Evolutionary conservation across 1,284 basidiomycete genomes (phyloP).

Genomic region (Mycena sp.): DNA sequence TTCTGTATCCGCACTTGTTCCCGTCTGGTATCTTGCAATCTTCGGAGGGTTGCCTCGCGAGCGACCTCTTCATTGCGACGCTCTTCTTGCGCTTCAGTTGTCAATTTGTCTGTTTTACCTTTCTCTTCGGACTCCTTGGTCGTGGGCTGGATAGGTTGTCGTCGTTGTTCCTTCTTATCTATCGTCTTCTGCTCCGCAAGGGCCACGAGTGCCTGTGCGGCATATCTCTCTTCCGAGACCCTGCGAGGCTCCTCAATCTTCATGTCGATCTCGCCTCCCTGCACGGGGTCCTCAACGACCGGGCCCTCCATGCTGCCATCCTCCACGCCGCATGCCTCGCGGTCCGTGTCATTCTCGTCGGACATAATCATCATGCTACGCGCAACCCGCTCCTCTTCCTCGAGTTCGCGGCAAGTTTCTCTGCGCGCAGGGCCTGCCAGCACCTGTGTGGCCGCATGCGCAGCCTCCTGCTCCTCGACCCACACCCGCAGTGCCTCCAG

Average conservation of each 20-base stretch:
- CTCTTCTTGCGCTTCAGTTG: neutral
- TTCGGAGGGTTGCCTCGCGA: constrained; percentile 31
- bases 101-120: neutral
- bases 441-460: constrained; percentile 5
- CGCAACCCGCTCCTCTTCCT: constrained; percentile 26
- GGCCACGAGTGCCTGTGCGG: constrained; percentile 15
- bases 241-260: constrained; percentile 9
- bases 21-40: constrained; percentile 38
- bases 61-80: constrained; percentile 11
- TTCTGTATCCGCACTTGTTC: constrained; percentile 40
- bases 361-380: constrained; percentile 6
- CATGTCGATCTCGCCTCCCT: neutral
- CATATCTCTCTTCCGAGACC: constrained; percentile 9
- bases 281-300: neutral
- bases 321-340: neutral
- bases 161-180: neutral
- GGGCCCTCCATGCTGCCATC: neutral
- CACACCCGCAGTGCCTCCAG: constrained; percentile 35
- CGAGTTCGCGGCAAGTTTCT: constrained; percentile 12
- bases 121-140: neutral
- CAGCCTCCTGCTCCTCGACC: constrained; percentile 34
- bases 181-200: constrained; percentile 21
- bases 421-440: neutral
- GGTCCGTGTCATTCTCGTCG: constrained; percentile 16
- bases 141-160: neutral